Base-by-base conservation (phyloP, 176 grass and related monocot genomes). In the Triticum urartu region DNA sequence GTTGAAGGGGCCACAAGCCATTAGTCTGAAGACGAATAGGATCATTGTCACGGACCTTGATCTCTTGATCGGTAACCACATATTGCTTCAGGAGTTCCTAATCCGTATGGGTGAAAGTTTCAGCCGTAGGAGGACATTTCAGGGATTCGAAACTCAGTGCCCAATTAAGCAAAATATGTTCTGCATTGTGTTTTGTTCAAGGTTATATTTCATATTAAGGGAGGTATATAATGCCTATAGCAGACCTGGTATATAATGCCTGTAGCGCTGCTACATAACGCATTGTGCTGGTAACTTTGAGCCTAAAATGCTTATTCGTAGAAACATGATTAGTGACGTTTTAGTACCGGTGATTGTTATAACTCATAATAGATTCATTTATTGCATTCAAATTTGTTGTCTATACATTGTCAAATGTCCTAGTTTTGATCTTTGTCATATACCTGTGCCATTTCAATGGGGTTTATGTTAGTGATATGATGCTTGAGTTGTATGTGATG, bases 1-100 rank as follows among this genome's bases (percentile, higher is more conserved):
- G 13, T 50, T 50, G 47, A 5, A 50, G 13, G 14, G 42, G 42
- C 10, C 42, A 43, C 42, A 43, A 43, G 42, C 42, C 10, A 43
- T 11, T 43, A 50, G 13, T 50, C 13, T 50, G 13, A 50, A 50
- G 47, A 50, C 15, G 5, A 4, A 50, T 15, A 43, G 2, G 42
- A 43, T 43, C 42, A 11, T 11, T 43, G 42, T 43, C 10, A 50
- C 47, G 5, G n/a, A 97, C 95, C 95, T 93, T 88, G 42, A 95
- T 97, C 60, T 97, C 91, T 43, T 92, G 91, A 81, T 95, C 92
- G 28, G 91, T 93, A 60, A 98, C 95, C 20, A 98, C 95, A 42
- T 91, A 98, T 69, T 98, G 92, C 77, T 98, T 98, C 59, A 98
- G 18, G 18, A 95, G 91, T 6, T 94, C 42, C 10, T 43, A 43